These are phyloP conservation scores for Phytophthora cryptogea DNA, from an alignment of 352 stramenopile species.

Conservation along the genomic window DNA sequence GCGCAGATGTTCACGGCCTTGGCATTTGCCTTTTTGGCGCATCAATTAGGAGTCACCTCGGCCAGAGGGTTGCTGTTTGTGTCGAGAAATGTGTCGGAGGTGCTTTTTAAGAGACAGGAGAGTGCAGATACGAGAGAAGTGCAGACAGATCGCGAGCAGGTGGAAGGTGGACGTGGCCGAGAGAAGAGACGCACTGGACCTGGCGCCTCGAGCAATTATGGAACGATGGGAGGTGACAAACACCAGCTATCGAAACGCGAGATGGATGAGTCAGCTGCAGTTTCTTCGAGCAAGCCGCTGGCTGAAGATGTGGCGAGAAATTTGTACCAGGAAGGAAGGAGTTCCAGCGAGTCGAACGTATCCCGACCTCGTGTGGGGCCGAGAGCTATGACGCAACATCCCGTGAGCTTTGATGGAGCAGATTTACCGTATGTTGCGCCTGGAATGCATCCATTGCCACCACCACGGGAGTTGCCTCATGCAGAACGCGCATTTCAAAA, in stretches of 20 bases:
- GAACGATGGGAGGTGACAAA: constrained; percentile 26
- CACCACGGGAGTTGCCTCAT: constrained; percentile 9
- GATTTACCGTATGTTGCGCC: constrained; percentile 21
- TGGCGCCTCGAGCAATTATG: constrained; percentile 20
- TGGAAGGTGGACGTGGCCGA: constrained; percentile 2
- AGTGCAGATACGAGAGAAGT: constrained; percentile 10
- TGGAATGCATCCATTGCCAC: constrained; percentile 14
- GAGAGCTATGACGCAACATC: constrained; percentile 9
- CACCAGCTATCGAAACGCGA: background rate
- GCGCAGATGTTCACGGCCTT: constrained; percentile 47
- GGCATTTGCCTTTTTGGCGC: constrained; percentile 62
- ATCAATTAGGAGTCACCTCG: constrained; percentile 59
- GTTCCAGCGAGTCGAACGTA: constrained; percentile 23
- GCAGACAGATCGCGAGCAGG: constrained; percentile 1
- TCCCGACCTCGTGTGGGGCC: background rate
- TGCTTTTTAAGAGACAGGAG: constrained; percentile 40
- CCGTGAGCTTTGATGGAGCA: constrained; percentile 16
- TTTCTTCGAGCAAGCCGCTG: constrained; percentile 14
- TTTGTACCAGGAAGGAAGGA: constrained; percentile 25
- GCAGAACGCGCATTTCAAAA: constrained; percentile 32
- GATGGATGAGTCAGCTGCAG: background rate
- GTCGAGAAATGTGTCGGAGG: constrained; percentile 47
- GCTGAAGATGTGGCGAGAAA: constrained; percentile 33
- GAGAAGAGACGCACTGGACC: constrained; percentile 12
- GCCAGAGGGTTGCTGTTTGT: constrained; percentile 45